phyloP scores from a whole-genome alignment of 352 stramenopile species.

The Globisporangium nagaii region DNA sequence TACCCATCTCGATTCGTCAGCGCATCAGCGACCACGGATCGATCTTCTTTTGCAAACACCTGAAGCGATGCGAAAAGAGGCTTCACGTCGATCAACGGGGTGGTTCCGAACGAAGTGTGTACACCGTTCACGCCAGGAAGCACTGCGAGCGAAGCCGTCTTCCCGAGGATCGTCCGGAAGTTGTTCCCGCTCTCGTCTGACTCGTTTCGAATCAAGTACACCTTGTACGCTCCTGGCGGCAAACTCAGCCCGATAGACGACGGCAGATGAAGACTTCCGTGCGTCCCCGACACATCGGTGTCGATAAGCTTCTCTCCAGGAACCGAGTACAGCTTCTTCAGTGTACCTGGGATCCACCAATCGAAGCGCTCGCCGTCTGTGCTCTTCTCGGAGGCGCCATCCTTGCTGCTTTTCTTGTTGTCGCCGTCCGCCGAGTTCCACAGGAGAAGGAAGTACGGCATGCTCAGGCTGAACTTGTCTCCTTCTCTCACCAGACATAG shows the following conservation, averaged over 20 bases:
- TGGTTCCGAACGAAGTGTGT: conserved; percentile 53
- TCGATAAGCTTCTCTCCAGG: conserved; percentile 11
- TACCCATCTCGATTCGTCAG: conserved; percentile 16
- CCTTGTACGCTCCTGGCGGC: conserved; percentile 31
- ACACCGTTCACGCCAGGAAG: conserved; percentile 44
- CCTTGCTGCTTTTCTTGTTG: neutral
- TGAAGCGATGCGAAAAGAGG: conserved; percentile 28
- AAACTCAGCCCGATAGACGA: conserved; percentile 40
- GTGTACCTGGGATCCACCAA: conserved; percentile 33
- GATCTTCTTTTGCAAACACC: conserved; percentile 23
- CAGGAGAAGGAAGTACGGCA: conserved; percentile 36
- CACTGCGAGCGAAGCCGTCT: conserved; percentile 23
- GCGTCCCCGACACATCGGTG: conserved; percentile 16
- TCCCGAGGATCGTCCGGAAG: conserved; percentile 23
- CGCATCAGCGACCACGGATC: conserved; percentile 10
- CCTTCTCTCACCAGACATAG: conserved; percentile 38
- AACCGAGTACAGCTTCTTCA: conserved; percentile 23
- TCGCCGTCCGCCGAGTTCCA: conserved; percentile 21
- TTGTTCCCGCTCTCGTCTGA: conserved; percentile 14
- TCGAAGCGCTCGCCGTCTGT: conserved; percentile 12
- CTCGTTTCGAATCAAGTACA: conserved; percentile 45
- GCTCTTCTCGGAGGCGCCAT: neutral
- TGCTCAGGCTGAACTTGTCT: conserved; percentile 29
- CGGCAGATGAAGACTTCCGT: conserved; percentile 21
- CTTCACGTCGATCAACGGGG: conserved; percentile 50